Evolutionary conservation across 306 rosid species (phyloP).

Genomic region (Citrullus mucosospermus): DNA sequence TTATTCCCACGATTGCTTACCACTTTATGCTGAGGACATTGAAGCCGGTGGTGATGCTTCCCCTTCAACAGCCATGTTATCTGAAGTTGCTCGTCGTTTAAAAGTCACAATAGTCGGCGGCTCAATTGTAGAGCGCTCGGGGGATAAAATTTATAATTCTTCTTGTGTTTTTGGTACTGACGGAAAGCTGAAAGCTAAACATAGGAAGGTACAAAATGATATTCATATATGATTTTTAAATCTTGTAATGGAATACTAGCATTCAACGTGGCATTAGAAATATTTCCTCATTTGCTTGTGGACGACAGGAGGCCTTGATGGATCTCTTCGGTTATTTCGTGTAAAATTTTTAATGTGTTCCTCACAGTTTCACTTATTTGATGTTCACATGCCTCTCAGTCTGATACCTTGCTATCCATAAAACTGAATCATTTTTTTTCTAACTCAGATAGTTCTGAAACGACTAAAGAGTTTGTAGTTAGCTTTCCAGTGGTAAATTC

Average conservation of each 20-base stretch:
- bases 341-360: neutral
- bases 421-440: neutral
- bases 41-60: conserved; percentile 74
- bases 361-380: neutral
- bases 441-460: neutral
- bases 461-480: neutral
- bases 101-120: conserved; percentile 90
- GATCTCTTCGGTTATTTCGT: neutral
- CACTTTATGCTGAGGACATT: conserved; percentile 77
- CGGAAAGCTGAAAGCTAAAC: conserved; percentile 68
- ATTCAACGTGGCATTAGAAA: neutral
- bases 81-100: conserved; percentile 51
- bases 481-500: neutral
- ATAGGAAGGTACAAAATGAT: conserved; percentile 52
- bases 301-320: neutral
- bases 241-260: neutral
- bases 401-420: neutral
- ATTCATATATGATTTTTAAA: neutral
- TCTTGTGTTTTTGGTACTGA: conserved; percentile 79
- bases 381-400: neutral
- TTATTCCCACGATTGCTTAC: conserved; percentile 76
- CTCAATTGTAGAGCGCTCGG: conserved; percentile 76
- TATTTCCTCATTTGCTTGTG: neutral
- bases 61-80: conserved; percentile 91
- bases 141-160: conserved; percentile 57